Percentiles rank a stretch among this genome's conserved stretches.
Conservation (phyloP, 352 stramenopile species). For the Phytopythium chamaehyphon region DNA sequence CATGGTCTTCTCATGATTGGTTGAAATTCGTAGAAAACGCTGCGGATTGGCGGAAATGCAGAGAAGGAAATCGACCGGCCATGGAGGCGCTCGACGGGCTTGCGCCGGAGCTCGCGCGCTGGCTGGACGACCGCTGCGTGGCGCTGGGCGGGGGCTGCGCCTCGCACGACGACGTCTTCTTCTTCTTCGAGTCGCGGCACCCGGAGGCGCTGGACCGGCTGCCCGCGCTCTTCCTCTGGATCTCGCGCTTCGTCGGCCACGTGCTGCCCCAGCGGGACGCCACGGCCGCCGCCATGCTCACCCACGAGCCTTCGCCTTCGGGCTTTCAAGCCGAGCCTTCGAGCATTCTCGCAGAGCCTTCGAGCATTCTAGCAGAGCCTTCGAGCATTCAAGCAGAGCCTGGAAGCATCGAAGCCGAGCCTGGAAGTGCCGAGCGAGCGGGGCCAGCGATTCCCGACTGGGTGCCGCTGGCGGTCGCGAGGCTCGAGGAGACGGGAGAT, state of each 20-base stretch:
- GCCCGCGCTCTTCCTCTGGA: conserved; percentile 53
- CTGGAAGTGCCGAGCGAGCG: neutral
- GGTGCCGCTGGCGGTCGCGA: conserved; percentile 14
- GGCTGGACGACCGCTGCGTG: conserved; percentile 33
- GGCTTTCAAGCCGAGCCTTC: no score
- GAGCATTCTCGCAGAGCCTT: no score
- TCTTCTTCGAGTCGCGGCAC: conserved; percentile 58
- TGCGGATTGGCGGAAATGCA: neutral
- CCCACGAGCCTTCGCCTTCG: neutral
- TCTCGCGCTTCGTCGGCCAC: conserved; percentile 47
- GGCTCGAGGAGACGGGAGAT: conserved; percentile 19
- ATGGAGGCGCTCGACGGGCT: conserved; percentile 44
- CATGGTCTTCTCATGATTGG: conserved; percentile 5
- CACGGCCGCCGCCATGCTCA: conserved; percentile 4
- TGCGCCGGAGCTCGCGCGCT: conserved; percentile 46
- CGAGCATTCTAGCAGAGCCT: no score
- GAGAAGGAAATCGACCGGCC: no score
- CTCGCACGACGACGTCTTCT: conserved; percentile 53
- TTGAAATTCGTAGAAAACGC: neutral
- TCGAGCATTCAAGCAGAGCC: no score
- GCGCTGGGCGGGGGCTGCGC: conserved; percentile 19
- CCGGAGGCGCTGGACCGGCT: conserved; percentile 50
- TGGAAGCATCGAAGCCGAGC: no score
- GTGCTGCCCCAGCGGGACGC: conserved; percentile 11
- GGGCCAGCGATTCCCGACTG: conserved; percentile 3